Base-by-base conservation (phyloP, 495 filamentous ascomycete species). In the Pseudoneurospora amorphoporcata region DNA sequence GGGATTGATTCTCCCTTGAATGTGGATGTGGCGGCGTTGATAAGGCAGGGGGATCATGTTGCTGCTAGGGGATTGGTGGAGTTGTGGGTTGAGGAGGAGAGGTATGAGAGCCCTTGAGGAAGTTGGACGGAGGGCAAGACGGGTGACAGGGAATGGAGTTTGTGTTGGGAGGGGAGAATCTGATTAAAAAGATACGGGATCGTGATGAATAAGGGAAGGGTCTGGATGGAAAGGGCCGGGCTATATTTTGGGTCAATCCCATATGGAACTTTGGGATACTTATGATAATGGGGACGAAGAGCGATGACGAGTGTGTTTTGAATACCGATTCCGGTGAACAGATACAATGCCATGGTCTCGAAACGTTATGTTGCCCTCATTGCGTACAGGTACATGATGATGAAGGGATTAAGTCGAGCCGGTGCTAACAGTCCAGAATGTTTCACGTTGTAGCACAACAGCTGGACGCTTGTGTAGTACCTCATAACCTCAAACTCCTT, bases 1-100 rank as follows among this genome's bases (percentile, higher is more conserved):
- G 90, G 89, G 71, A 86, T 91, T 43, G 93, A 97, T 74, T 92
- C 88, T 75, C 95, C 95, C 73, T 82, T 98, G 69, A 97, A 97
- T 82, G 87, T 97, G 10, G 95, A 99, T 81, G 87, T 96, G 4
- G 95, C 94, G 69, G 87, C 88, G 73, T 80, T 99, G 75, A 70
- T 96, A 72, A 85, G 94, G 74, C 84, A 85, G 69, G 93, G 92
- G 17, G 95, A 99, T 84, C 73, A 79, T 7, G 83, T 94, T 4
- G 95, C 88, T 0, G 94, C 92, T 77, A 88, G 96, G 80, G 86
- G 89, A 65, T 80, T 98, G 79, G 92, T 98, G 43, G 87, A 96
- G 83, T 92, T 89, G 77, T 97, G 90, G 88, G 92, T 88, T 39
- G 83, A 86, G 72, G 82, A 79, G 70, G 84, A 83, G 29, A 72